Base-by-base conservation (phyloP, 352 stramenopile genomes). In the Phytophthora chlamydospora region DNA sequence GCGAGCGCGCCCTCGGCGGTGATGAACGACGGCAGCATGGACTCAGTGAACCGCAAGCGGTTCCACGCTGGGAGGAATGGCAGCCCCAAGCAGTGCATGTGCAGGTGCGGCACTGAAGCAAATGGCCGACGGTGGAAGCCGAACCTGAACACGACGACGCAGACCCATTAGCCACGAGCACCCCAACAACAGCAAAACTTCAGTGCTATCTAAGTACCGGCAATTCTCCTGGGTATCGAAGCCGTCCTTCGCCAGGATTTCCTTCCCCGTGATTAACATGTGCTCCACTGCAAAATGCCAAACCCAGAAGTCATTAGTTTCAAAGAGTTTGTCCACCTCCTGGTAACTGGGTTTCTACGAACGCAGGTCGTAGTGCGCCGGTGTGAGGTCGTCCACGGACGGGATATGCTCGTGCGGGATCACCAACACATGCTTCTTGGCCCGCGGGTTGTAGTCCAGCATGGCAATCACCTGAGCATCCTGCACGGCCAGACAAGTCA, bases 101-200 rank as follows among this genome's bases (percentile, higher is more conserved):
- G 83, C 27, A 93, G 54, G 42, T 93, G 83, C n/a, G 74, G 66
- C 12, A 93, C 75, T 0, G 83, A 93, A 6, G 80, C 73, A 56
- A 91, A 93, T 29, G 78, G 81, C 16, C 78, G 78, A 12, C 73
- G 76, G 47, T 93, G 83, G 65, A 93, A 93, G 32, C 83, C 83
- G 31, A 93, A 63, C 56, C 83, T 93, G 31, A 17, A 40, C 17
- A 45, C 16, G 8, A 29, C 51, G 1, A 21, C 27, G 14, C 29
- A 49, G 40, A 27, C 3, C 6, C 19, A 29, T 63, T 31, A 57
- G 32, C 27, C 31, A 4, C 27, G 12, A 54, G 24, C 21, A 36
- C 14, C 11, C 51, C 16, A 19, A 43, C 2, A 27, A 40, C 9
- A 49, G 6, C 2, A 32, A 7, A 4, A 17, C 6, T 43, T 14